phyloP scores from a whole-genome alignment of 2,329 filamentous ascomycete species.

The Aspergillus versicolor region DNA sequence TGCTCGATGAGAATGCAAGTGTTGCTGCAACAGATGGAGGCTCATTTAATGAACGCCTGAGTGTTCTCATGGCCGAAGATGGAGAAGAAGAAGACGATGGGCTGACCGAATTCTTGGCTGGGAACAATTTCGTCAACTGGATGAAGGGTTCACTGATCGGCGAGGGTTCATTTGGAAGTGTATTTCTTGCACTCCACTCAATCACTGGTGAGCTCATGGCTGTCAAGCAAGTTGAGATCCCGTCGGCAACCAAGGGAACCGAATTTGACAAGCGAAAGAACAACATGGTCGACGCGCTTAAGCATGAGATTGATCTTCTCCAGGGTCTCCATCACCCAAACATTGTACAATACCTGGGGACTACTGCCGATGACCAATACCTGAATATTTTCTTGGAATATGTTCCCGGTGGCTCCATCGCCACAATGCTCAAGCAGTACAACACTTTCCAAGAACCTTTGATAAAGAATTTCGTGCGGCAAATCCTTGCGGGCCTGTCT shows the following conservation, averaged over 20 bases:
- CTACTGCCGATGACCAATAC: slow-evolving; percentile 83
- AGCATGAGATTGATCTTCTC: slow-evolving; percentile 91
- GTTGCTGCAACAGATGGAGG: slow-evolving; percentile 63
- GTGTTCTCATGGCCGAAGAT: slow-evolving; percentile 81
- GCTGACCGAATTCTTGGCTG: slow-evolving; percentile 82
- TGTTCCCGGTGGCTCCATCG: slow-evolving; percentile 93
- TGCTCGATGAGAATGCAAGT: slow-evolving; percentile 79
- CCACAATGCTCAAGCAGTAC: slow-evolving; percentile 98
- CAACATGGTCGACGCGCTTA: slow-evolving; percentile 95
- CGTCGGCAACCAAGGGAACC: slow-evolving; percentile 72
- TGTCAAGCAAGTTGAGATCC: slow-evolving; percentile 95
- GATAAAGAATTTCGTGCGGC: slow-evolving; percentile 92
- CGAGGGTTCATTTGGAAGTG: slow-evolving; percentile 92
- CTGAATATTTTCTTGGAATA: slow-evolving; percentile 99
- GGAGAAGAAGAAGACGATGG: slow-evolving; percentile 90
- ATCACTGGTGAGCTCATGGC: slow-evolving; percentile 97
- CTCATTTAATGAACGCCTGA: slow-evolving; percentile 78
- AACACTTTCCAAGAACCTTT: slow-evolving; percentile 90
- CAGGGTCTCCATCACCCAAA: slow-evolving; percentile 94
- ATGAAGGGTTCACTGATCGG: slow-evolving; percentile 99
- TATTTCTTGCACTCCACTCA: slow-evolving; percentile 91
- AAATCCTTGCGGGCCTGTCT: slow-evolving; percentile 87
- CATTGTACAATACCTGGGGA: slow-evolving; percentile 97
- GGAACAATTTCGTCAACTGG: slow-evolving; percentile 97
- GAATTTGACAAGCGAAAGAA: slow-evolving; percentile 89